Conservation (phyloP, 345 rosid genomes). For the Brassica nigra region DNA sequence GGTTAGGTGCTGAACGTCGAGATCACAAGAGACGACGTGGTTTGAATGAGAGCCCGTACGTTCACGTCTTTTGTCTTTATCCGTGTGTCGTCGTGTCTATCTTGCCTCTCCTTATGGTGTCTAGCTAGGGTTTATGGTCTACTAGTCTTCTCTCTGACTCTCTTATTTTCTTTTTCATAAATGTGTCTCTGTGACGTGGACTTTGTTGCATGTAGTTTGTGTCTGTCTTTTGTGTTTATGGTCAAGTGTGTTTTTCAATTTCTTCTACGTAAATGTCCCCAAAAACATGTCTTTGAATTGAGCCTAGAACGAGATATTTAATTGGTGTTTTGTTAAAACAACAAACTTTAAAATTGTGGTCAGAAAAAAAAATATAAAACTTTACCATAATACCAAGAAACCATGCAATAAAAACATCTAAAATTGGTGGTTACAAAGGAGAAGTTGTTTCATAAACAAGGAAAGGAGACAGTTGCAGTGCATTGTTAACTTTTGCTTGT, state of each 20-base stretch:
- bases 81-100: neutral
- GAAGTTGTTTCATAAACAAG: neutral
- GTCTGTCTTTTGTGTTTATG: neutral
- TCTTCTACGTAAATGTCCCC: neutral
- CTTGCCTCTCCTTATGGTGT: neutral
- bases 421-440: neutral
- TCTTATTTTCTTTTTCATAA: neutral
- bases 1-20: neutral
- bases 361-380: neutral
- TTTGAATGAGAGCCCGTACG: neutral
- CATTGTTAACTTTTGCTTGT: neutral
- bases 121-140: conserved; percentile 2
- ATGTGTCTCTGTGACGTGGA: neutral
- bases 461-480: neutral
- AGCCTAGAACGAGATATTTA: neutral
- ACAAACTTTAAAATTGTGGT: neutral
- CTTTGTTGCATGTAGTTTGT: conserved; percentile 12
- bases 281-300: neutral
- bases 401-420: neutral
- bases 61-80: neutral
- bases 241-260: neutral
- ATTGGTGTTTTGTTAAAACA: no score
- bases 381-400: neutral
- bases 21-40: neutral
- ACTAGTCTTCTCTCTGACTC: neutral